Evolutionary conservation across 495 filamentous ascomycete genomes (phyloP).

Genomic region (Neurospora sp.): DNA sequence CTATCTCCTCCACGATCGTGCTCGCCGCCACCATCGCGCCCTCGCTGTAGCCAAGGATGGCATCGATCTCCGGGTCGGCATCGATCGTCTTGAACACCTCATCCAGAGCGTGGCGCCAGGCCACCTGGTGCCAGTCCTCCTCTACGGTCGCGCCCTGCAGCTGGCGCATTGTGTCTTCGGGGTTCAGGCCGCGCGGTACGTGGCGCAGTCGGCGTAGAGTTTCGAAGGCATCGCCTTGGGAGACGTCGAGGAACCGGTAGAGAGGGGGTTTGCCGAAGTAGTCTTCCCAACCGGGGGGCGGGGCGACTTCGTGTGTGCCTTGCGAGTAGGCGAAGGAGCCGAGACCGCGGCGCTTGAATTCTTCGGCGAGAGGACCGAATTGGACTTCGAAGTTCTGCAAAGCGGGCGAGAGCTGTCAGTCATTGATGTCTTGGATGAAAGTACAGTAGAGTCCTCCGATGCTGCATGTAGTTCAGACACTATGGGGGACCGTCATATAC

Average conservation of each 20-base stretch:
- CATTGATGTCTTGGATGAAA: background rate
- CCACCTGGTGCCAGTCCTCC: slow-evolving; percentile 15
- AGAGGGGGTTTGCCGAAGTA: slow-evolving; percentile 44
- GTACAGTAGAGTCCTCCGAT: background rate
- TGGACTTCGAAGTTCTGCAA: slow-evolving; percentile 43
- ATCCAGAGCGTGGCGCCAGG: slow-evolving; percentile 23
- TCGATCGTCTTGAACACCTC: slow-evolving; percentile 26
- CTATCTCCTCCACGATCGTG: slow-evolving; percentile 39
- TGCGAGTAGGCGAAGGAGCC: slow-evolving; percentile 39
- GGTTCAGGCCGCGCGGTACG: slow-evolving; percentile 34
- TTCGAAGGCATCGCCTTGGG: slow-evolving; percentile 33
- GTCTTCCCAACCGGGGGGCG: slow-evolving; percentile 39
- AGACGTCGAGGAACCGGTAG: slow-evolving; percentile 41
- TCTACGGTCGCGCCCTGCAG: slow-evolving; percentile 21
- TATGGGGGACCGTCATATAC: too few relatives aligned
- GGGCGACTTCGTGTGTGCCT: slow-evolving; percentile 31
- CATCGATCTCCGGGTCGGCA: slow-evolving; percentile 33
- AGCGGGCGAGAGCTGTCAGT: background rate
- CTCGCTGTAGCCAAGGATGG: slow-evolving; percentile 43
- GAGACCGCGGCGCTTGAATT: slow-evolving; percentile 30
- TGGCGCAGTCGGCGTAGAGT: slow-evolving; percentile 39
- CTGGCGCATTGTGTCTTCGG: slow-evolving; percentile 40
- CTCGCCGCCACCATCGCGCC: slow-evolving; percentile 41
- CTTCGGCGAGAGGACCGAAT: slow-evolving; percentile 38
- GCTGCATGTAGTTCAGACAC: too few relatives aligned